These are phyloP conservation scores for Angomonas deanei DNA, from an alignment of 208 protist species.

Conservation along the genomic window DNA sequence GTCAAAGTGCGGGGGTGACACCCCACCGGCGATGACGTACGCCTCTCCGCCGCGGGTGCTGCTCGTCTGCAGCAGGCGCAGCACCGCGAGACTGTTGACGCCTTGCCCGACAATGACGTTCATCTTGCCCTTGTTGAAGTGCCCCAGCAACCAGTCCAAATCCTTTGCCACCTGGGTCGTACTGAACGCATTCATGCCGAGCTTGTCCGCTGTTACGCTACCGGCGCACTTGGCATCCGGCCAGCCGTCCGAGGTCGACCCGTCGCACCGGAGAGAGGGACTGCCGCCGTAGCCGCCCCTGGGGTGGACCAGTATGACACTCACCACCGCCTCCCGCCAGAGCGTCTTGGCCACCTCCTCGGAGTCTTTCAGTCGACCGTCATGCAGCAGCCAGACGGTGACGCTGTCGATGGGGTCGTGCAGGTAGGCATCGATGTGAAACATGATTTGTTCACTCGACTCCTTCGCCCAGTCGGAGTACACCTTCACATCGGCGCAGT, in stretches of 20 bases:
- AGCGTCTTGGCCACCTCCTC: slow-evolving; percentile 15
- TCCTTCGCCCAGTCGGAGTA: slow-evolving; percentile 28
- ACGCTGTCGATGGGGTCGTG: slow-evolving; percentile 5
- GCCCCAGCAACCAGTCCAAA: slow-evolving; percentile 27
- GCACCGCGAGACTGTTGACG: slow-evolving; percentile 27
- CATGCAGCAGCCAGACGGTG: slow-evolving; percentile 49
- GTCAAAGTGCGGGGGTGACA: neutral
- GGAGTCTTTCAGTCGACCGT: slow-evolving; percentile 14
- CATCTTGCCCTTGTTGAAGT: slow-evolving; percentile 17
- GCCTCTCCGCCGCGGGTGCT: slow-evolving; percentile 12
- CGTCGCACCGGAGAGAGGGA: slow-evolving; percentile 18
- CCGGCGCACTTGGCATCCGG: slow-evolving; percentile 25
- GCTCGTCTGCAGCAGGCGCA: slow-evolving; percentile 22
- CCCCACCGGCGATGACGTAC: neutral
- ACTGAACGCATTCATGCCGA: slow-evolving; percentile 10
- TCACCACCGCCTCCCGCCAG: slow-evolving; percentile 12
- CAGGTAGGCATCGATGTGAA: slow-evolving; percentile 16
- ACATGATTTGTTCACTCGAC: slow-evolving; percentile 17
- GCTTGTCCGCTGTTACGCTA: neutral
- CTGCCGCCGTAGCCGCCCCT: slow-evolving; percentile 25
- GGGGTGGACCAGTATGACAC: slow-evolving; percentile 44
- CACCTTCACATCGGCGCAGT: slow-evolving; percentile 30
- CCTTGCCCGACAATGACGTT: slow-evolving; percentile 53
- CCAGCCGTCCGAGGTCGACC: slow-evolving; percentile 15
- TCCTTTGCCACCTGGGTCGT: slow-evolving; percentile 25